Percentiles rank a stretch among this genome's conserved stretches.
Evolutionary conservation across 805 yeast genomes (phyloP).

Genomic region (Torulaspora gathmanii): DNA sequence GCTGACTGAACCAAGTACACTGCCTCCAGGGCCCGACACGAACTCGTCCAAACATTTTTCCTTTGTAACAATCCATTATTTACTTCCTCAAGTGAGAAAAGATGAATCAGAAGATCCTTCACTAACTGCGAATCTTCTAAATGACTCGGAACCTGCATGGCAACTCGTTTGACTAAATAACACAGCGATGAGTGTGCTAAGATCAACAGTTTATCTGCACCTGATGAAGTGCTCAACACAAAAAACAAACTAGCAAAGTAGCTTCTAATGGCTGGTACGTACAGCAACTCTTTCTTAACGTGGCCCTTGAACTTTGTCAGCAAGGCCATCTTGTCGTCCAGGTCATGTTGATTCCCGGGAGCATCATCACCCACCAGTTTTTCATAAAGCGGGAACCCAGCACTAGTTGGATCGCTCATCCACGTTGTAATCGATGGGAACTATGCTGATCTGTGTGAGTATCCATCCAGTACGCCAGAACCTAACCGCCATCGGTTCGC

Average conservation of each 20-base stretch:
- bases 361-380: constrained; percentile 7
- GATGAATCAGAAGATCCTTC: constrained; percentile 13
- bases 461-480: background rate
- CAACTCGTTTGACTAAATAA: constrained; percentile 42
- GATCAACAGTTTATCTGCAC: constrained; percentile 8
- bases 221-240: constrained; percentile 6
- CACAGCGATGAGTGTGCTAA: constrained; percentile 42
- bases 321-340: constrained; percentile 18
- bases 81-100: constrained; percentile 6
- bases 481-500: constrained; percentile 1
- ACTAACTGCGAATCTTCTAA: constrained; percentile 13
- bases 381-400: constrained; percentile 13
- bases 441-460: background rate
- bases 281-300: constrained; percentile 34
- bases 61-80: constrained; percentile 15
- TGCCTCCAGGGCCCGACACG: constrained; percentile 33
- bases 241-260: constrained; percentile 29
- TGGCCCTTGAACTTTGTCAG: constrained; percentile 34
- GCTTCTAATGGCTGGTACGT: constrained; percentile 19
- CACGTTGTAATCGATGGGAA: background rate
- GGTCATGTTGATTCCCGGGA: constrained; percentile 1
- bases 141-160: constrained; percentile 36
- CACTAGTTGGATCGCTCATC: constrained; percentile 9
- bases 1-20: constrained; percentile 28
- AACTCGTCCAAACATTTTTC: constrained; percentile 30